Base-by-base conservation (phyloP, 2,329 filamentous ascomycete genomes). In the Teratosphaeria gauchensis region DNA sequence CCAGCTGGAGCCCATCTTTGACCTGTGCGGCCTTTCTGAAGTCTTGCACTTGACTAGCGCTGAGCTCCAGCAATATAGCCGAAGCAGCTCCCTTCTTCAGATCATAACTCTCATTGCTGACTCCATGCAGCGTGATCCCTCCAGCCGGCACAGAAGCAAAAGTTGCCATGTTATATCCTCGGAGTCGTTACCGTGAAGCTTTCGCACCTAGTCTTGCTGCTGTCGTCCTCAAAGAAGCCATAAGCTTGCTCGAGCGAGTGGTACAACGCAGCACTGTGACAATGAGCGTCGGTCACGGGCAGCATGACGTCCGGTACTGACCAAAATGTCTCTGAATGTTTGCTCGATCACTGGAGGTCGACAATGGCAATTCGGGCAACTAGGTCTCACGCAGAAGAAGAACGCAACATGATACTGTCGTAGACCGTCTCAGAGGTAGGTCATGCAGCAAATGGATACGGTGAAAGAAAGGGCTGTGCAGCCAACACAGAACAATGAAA, bases 41-140 rank as follows among this genome's bases (percentile, higher is more conserved):
- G 57, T 73, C 70, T 57, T 70, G 62, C 54, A 73, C 62, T 30
- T 71, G 60, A 35, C 64, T 59, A 33, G 68, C 64, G 56, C 62
- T 66, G 56, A 73, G 65, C 60, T 63, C 67, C 61, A 71, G 64
- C 59, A 70, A 53, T 16, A 73, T 63, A 30, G 67, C 71, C 54
- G 67, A 63, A 32, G 59, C 63, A 8, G 59, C 42, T n/a, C 24
- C 55, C 51, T 63, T 58, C 58, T 66, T 66, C 19, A 55, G 19
- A 30, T 57, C 54, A n/a, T 61, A 58, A 53, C 58, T 56, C 46
- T 55, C 57, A 54, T 58, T 55, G 28, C 62, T 53, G 28, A 63
- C 56, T 51, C 68, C 66, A 60, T 65, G 66, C 58, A 72, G 65
- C 56, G 62, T 64, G 53, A 71, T 62, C 57, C 66, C 67, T 53